phyloP scores from a whole-genome alignment of 495 filamentous ascomycete genomes.

The Terfezia boudieri region DNA sequence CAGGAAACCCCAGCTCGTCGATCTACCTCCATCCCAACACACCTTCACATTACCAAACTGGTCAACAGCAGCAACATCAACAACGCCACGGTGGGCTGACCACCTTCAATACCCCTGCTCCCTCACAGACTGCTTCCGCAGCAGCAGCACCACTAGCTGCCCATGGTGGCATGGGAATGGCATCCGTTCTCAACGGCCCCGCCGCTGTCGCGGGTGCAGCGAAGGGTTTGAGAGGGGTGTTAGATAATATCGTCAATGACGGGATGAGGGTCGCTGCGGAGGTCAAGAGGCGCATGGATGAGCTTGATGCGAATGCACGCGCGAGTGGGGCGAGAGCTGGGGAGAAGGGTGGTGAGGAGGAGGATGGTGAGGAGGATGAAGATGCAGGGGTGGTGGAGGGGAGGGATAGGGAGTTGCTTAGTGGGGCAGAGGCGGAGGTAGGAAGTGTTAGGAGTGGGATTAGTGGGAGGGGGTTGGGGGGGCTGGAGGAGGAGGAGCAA shows the following conservation, averaged over 20 bases:
- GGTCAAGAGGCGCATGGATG: slow-evolving; percentile 77
- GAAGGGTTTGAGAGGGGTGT: slow-evolving; percentile 68
- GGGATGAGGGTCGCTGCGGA: slow-evolving; percentile 88
- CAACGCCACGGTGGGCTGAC: slow-evolving; percentile 15
- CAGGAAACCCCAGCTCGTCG: not conserved
- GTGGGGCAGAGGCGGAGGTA: slow-evolving; percentile 54
- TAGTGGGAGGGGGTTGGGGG: not conserved
- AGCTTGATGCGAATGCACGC: slow-evolving; percentile 59
- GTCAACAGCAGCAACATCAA: not conserved
- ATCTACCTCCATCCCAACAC: not conserved
- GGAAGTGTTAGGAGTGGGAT: slow-evolving; percentile 14
- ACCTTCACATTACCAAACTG: not conserved
- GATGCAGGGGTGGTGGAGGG: slow-evolving; percentile 39
- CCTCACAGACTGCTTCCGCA: not conserved
- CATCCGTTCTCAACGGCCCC: slow-evolving; percentile 25
- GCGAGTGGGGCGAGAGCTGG: slow-evolving; percentile 36
- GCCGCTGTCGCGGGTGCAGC: slow-evolving; percentile 26
- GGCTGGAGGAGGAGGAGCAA: slow-evolving; percentile 4
- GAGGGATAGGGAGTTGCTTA: slow-evolving; percentile 54
- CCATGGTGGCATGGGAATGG: not conserved
- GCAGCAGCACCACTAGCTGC: no score
- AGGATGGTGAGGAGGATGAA: slow-evolving; percentile 50
- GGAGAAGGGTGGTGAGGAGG: slow-evolving; percentile 41
- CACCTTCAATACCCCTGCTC: slow-evolving; percentile 20
- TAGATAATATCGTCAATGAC: slow-evolving; percentile 93